Percentiles rank a stretch among this genome's conserved stretches.
phyloP scores from a whole-genome alignment of 139 green algal species.

The Chlorella sp. region DNA sequence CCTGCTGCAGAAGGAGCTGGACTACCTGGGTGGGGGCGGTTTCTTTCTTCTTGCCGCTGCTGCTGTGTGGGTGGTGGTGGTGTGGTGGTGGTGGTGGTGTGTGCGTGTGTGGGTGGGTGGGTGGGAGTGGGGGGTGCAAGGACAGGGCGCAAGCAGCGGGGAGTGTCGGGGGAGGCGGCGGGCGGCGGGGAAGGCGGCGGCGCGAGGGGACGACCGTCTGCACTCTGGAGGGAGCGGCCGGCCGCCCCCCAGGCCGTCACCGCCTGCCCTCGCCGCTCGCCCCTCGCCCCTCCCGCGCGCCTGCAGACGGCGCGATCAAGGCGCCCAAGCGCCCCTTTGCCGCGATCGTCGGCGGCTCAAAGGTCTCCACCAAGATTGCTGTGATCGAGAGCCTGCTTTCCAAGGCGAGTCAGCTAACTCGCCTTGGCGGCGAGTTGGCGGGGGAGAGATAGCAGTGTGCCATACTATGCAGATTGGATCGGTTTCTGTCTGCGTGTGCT shows the following conservation, averaged over 20 bases:
- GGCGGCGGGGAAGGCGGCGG: too few relatives aligned
- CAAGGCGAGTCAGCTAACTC: too few relatives aligned
- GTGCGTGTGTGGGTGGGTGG: background rate
- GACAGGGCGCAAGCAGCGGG: background rate
- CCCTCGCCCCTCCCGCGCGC: background rate
- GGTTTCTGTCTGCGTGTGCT: too few relatives aligned
- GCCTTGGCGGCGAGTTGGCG: too few relatives aligned
- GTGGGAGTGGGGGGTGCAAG: background rate
- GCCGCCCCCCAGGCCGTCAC: background rate
- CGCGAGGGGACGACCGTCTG: too few relatives aligned
- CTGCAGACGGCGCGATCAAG: constrained; percentile 77
- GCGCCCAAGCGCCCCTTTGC: constrained; percentile 91
- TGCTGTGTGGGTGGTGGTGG: background rate
- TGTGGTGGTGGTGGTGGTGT: background rate
- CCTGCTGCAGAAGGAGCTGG: constrained; percentile 97
- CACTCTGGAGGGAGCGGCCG: too few relatives aligned
- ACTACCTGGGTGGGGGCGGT: constrained; percentile 68
- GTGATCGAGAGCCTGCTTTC: constrained; percentile 97
- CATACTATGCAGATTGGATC: too few relatives aligned
- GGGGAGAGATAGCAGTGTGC: too few relatives aligned
- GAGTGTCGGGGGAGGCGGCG: too few relatives aligned
- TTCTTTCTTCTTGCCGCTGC: background rate
- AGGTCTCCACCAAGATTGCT: constrained; percentile 98
- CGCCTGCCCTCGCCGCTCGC: too few relatives aligned
- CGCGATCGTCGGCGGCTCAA: constrained; percentile 97